phyloP scores from a whole-genome alignment of 148 eudicot species.

The Nepenthes gracilis region DNA sequence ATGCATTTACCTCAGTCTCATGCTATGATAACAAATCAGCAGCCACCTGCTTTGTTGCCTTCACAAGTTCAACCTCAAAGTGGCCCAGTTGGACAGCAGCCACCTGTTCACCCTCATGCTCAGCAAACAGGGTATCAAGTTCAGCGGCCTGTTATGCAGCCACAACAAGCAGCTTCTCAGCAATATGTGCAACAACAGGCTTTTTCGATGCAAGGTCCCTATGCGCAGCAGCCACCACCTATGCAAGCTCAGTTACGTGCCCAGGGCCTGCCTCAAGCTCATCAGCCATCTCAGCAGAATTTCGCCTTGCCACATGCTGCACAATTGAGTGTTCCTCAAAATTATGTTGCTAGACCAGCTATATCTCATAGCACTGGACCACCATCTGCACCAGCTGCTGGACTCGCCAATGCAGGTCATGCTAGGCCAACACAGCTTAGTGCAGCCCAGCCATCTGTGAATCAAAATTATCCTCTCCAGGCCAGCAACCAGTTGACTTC shows the following conservation, averaged over 20 bases:
- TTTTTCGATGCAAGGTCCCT: slow-evolving; percentile 32
- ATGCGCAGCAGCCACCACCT: slow-evolving; percentile 22
- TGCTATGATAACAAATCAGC: slow-evolving; percentile 37
- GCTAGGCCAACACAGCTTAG: slow-evolving; percentile 34
- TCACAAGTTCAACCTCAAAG: slow-evolving; percentile 39
- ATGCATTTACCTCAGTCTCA: slow-evolving; percentile 47
- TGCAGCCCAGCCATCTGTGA: slow-evolving; percentile 22
- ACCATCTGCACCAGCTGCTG: slow-evolving; percentile 27
- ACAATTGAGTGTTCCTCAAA: slow-evolving; percentile 40
- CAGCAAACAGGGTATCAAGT: slow-evolving; percentile 43
- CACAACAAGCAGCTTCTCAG: slow-evolving; percentile 35
- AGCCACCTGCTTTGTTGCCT: slow-evolving; percentile 28
- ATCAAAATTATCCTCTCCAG: slow-evolving; percentile 28
- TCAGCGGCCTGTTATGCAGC: slow-evolving; percentile 51
- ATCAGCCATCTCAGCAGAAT: slow-evolving; percentile 26
- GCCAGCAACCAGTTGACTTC: slow-evolving; percentile 17
- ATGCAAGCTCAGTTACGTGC: slow-evolving; percentile 31
- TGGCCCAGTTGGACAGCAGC: slow-evolving; percentile 31
- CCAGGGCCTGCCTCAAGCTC: slow-evolving; percentile 28
- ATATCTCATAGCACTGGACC: slow-evolving; percentile 34
- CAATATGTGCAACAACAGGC: slow-evolving; percentile 49
- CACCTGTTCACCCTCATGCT: slow-evolving; percentile 30
- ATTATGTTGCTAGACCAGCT: slow-evolving; percentile 34
- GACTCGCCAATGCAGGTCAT: slow-evolving; percentile 32
- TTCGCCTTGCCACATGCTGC: slow-evolving; percentile 20